Evolutionary conservation across 2,329 filamentous ascomycete species (phyloP), one percentile per base, ranked within the genome.

Genomic region (Fusarium begoniae): DNA sequence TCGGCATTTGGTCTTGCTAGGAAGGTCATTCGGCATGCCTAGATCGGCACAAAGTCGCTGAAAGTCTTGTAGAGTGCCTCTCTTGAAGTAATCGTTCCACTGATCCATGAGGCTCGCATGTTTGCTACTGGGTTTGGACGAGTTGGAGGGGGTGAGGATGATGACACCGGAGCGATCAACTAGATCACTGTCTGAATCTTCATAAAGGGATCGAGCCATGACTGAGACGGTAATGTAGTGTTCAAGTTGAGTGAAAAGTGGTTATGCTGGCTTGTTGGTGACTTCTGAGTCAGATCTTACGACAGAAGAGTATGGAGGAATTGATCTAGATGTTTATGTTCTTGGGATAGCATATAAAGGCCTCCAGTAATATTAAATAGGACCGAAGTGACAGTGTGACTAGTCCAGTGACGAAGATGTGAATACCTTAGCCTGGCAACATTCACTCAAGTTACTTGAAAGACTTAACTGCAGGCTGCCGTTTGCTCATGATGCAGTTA

Each of bases 31-130:
- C 0, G 76, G 62, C 15, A 88, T 78, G 4, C 81, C 84, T 24
- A 89, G 77, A 66, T 88, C 85, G 1, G 26, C 17, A 76, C 87
- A 85, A 30, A 89, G 77, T 4, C 81, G 78, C 62, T 85, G 83
- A 83, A 85, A 88, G 68, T 86, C 83, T 9, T 76, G 73, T 0
- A 89, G 80, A 0, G 70, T 62, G 11, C 75, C 74, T 32, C 73
- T 62, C 26, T 80, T 75, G 24, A 82, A 81, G 67, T 84, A 84
- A 14, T 63, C 15, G 3, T 80, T 50, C 77, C 81, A 83, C 15
- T 47, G 59, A 8, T 72, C n/a, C 32, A 71, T 22, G 9, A 71
- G 66, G 20, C 26, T 54, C 20, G 10, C 28, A 12, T 26, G 22
- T 38, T 57, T 57, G 30, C 40, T 63, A 10, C 22, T 28, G 15